Evolutionary conservation across 1,284 basidiomycete genomes (phyloP).

Genomic region (Pascua guehoae): DNA sequence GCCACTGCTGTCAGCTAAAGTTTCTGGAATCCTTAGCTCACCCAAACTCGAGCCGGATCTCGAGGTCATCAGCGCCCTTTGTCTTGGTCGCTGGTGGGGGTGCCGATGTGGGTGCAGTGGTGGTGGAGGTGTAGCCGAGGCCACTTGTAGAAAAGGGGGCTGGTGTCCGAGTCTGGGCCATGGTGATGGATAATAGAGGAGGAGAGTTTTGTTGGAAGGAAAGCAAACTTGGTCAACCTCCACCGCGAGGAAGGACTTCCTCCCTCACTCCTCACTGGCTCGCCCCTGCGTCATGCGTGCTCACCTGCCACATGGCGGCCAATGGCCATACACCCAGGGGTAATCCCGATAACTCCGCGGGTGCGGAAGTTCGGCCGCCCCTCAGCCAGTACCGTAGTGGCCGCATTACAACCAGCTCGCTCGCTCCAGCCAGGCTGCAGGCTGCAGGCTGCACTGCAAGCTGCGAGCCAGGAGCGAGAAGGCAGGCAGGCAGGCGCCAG

Average conservation of each 20-base stretch:
- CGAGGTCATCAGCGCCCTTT: conserved; percentile 12
- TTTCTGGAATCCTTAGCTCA: background rate
- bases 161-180: conserved; percentile 10
- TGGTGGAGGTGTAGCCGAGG: conserved; percentile 23
- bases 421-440: no score
- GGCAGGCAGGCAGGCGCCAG: no score
- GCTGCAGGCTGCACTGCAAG: no score
- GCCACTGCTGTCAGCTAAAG: conserved; percentile 54
- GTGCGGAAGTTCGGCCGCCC: no score
- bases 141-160: conserved; percentile 21
- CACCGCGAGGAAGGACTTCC: background rate
- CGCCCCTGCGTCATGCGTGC: no score
- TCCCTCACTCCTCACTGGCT: no score
- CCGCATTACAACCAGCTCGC: no score
- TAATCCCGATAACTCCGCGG: conserved; percentile 7
- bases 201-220: background rate
- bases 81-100: background rate
- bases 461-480: no score
- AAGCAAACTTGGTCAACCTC: background rate
- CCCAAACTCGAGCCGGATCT: conserved; percentile 22
- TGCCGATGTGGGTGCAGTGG: conserved; percentile 3
- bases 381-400: no score
- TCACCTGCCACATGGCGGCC: no score
- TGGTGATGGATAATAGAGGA: conserved; percentile 1
- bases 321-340: background rate